Conservation (phyloP, 441 rosid genomes). For the Bocquillonia castaneifolia region DNA sequence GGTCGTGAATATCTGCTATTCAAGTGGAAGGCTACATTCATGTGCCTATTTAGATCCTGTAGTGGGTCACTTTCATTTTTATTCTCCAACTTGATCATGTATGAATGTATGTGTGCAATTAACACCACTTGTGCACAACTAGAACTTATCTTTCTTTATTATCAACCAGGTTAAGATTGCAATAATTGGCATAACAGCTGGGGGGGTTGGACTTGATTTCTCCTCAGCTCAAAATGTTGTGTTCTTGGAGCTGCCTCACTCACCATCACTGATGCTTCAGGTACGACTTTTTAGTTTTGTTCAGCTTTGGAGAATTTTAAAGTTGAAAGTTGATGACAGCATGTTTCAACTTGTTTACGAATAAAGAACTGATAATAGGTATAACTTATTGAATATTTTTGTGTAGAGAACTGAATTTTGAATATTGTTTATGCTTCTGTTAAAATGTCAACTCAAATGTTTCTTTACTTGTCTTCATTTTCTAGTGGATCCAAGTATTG, state of each 20-base stretch:
- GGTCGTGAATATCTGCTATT: neutral
- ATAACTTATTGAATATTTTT: neutral
- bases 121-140: no score
- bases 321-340: neutral
- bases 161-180: slow-evolving; percentile 70
- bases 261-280: slow-evolving; percentile 92
- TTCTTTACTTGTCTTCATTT: neutral
- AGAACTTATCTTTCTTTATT: neutral
- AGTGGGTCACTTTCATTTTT: neutral
- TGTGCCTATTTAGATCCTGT: neutral
- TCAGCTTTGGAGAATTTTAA: neutral
- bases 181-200: slow-evolving; percentile 87
- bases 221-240: slow-evolving; percentile 87
- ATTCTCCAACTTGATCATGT: neutral
- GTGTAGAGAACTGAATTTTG: neutral
- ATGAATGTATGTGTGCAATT: neutral
- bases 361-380: neutral
- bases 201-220: slow-evolving; percentile 93
- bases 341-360: neutral
- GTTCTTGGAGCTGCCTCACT: slow-evolving; percentile 87
- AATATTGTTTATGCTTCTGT: neutral
- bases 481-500: neutral
- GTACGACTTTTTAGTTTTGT: slow-evolving; percentile 28
- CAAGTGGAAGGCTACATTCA: neutral
- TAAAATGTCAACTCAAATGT: neutral